Evolutionary conservation across 2,329 filamentous ascomycete genomes (phyloP).

Genomic region (Sporothrix brasiliensis): DNA sequence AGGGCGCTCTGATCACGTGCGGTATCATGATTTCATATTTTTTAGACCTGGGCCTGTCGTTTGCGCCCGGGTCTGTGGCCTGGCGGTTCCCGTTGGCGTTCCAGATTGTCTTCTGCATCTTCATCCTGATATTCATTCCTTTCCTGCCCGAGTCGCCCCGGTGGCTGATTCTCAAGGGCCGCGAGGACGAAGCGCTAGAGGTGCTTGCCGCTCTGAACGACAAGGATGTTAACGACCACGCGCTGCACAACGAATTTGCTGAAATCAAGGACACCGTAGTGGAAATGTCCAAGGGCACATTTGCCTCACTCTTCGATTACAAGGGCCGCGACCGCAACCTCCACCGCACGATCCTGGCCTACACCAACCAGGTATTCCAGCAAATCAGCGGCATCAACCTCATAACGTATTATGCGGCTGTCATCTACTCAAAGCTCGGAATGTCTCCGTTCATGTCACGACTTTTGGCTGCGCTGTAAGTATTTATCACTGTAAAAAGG

Average conservation of each 20-base stretch:
- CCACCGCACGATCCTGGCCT: constrained; percentile 37
- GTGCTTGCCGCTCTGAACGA: constrained; percentile 50
- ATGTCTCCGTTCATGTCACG: constrained; percentile 34
- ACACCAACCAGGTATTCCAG: constrained; percentile 45
- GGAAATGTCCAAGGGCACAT: constrained; percentile 49
- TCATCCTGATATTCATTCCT: constrained; percentile 58
- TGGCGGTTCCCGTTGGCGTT: constrained; percentile 66
- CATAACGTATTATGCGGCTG: constrained; percentile 36
- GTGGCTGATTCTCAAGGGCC: constrained; percentile 51
- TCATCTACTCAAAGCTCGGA: constrained; percentile 37
- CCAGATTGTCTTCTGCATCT: constrained; percentile 60
- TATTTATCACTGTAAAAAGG: neutral
- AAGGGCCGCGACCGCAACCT: constrained; percentile 36
- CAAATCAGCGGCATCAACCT: constrained; percentile 44
- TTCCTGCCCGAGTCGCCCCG: constrained; percentile 56
- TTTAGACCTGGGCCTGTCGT: constrained; percentile 62
- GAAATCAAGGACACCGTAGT: constrained; percentile 65
- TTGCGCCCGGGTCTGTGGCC: constrained; percentile 52
- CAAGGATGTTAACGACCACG: constrained; percentile 50
- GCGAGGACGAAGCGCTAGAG: constrained; percentile 49
- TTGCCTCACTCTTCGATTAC: constrained; percentile 35
- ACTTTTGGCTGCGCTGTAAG: constrained; percentile 34
- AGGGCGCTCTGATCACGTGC: constrained; percentile 60
- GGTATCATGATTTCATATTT: constrained; percentile 63
- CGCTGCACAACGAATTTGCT: constrained; percentile 57